These are phyloP conservation scores for Spathaspora hagerdaliae DNA, from an alignment of 805 yeast species.

Conservation along the genomic window DNA sequence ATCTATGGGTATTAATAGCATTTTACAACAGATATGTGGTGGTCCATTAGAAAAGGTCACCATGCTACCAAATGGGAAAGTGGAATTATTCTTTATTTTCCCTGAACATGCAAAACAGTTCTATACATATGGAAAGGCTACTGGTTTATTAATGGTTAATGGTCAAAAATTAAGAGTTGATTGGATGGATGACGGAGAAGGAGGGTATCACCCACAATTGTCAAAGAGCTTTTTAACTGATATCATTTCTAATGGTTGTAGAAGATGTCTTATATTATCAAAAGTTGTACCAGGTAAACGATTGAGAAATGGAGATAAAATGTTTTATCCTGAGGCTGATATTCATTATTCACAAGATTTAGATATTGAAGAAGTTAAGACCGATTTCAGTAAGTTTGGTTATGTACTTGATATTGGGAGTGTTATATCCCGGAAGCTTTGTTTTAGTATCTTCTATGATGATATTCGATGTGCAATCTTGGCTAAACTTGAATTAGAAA, in stretches of 20 bases:
- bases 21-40: slow-evolving; percentile 57
- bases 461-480: slow-evolving; percentile 57
- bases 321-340: slow-evolving; percentile 41
- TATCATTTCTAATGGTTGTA: slow-evolving; percentile 41
- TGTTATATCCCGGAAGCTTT: slow-evolving; percentile 59
- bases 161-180: slow-evolving; percentile 46
- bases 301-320: slow-evolving; percentile 17
- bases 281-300: slow-evolving; percentile 19
- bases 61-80: slow-evolving; percentile 13
- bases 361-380: slow-evolving; percentile 38
- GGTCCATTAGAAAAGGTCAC: slow-evolving; percentile 62
- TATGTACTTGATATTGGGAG: slow-evolving; percentile 59
- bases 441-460: slow-evolving; percentile 57
- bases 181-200: slow-evolving; percentile 38
- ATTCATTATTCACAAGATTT: slow-evolving; percentile 40
- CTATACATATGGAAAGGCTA: slow-evolving; percentile 41
- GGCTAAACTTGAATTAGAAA: slow-evolving; percentile 47
- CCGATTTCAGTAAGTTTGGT: slow-evolving; percentile 57
- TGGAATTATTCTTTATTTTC: slow-evolving; percentile 52
- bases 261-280: slow-evolving; percentile 50
- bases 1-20: slow-evolving; percentile 43
- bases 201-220: slow-evolving; percentile 12
- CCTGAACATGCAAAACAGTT: slow-evolving; percentile 53
- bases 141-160: slow-evolving; percentile 56
- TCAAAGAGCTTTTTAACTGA: slow-evolving; percentile 24